These are phyloP conservation scores for Sanguinoderma infundibulare DNA, from an alignment of 1,284 basidiomycete genomes.

Conservation along the genomic window DNA sequence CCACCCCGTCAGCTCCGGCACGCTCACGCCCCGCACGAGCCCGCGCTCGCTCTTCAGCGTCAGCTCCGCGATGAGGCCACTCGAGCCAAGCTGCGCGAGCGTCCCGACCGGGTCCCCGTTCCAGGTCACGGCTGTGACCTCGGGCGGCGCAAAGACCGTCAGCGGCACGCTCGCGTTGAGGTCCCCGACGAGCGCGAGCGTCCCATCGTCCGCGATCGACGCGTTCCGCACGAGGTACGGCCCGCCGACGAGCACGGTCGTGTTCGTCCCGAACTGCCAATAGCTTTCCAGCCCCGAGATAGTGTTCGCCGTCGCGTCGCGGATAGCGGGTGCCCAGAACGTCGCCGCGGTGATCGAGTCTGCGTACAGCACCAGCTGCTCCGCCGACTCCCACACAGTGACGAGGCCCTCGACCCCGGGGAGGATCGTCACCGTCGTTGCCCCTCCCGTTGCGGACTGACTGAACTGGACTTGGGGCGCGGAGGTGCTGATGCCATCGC, in stretches of 20 bases:
- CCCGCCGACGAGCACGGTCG: constrained; percentile 54
- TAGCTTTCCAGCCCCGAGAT: constrained; percentile 42
- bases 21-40: constrained; percentile 24
- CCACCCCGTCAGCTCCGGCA: constrained; percentile 60
- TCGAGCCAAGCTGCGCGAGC: constrained; percentile 20
- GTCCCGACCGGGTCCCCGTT: constrained; percentile 58
- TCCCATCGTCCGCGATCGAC: constrained; percentile 38
- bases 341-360: constrained; percentile 66
- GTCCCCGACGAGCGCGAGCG: constrained; percentile 52
- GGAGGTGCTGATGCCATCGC: constrained; percentile 35
- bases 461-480: constrained; percentile 31
- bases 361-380: constrained; percentile 68
- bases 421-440: constrained; percentile 53
- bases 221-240: constrained; percentile 62
- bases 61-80: constrained; percentile 31
- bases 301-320: constrained; percentile 24
- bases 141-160: constrained; percentile 55
- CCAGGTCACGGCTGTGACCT: constrained; percentile 64
- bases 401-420: constrained; percentile 57
- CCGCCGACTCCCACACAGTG: constrained; percentile 66
- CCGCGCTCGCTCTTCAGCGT: constrained; percentile 9
- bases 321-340: constrained; percentile 56
- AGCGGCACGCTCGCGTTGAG: constrained; percentile 47
- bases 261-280: constrained; percentile 58
- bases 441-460: no score